Evolutionary conservation across 2,329 filamentous ascomycete genomes (phyloP), one percentile per base, ranked within the genome.

Genomic region (Anthostomella pinea): DNA sequence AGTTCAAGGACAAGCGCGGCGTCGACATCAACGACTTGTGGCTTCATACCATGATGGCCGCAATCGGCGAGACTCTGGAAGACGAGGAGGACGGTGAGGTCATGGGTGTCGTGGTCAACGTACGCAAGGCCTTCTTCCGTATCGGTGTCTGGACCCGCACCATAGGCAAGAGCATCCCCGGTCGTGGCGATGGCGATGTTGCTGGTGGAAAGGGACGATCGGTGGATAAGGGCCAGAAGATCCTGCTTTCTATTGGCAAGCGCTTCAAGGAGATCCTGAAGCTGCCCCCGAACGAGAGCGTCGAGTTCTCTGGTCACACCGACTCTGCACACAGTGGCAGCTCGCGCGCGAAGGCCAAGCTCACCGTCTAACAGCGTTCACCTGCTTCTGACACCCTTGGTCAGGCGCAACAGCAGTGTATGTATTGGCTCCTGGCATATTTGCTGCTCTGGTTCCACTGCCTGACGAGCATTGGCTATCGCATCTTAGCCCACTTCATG

Each of bases 101-200:
- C 64, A 97, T 97, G 93, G 93, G 93, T 49, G 94, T 98, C 21
- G 93, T 98, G 17, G 90, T 97, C 72, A 98, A 98, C 67, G 91
- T 98, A 41, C 86, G 93, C 66, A 96, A 95, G 74, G 90, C 86
- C 33, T 97, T 98, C 73, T 98, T 89, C 78, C 87, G 93, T 72
- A 85, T 98, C 53, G 90, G 91, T 61, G 81, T 97, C 54, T 98
- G 94, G 93, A 98, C 93, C 47, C 85, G 89, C 58, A 95, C 90
- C 40, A 88, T 88, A 37, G 91, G 91, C 60, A 91, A 91, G 73
- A 78, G 77, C 58, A 83, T 90, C 43, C 83, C 84, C 2, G 81
- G 79, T 42, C 85, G 87, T 50, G 85, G 85, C 40, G 82, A 84
- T 41, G 81, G 79, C 25, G 82, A 85, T 49, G 74, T 82, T 33